Percentiles rank a stretch among this genome's conserved stretches.
Evolutionary conservation across 2,329 filamentous ascomycete genomes (phyloP).

Genomic region (Colletotrichum lindemuthianum): DNA sequence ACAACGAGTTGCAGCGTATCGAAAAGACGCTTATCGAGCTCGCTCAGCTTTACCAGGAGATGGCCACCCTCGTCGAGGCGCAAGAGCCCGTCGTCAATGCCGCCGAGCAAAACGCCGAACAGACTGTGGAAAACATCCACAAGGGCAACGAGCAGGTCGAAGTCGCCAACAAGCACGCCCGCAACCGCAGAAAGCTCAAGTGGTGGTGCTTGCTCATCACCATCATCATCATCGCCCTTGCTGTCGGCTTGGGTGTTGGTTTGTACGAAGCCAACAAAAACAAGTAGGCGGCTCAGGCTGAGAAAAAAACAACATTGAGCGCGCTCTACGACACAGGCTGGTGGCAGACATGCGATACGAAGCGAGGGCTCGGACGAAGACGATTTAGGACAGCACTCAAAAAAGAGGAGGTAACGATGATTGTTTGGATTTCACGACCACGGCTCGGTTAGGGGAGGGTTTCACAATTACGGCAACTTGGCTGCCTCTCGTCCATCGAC

Average conservation of each 20-base stretch:
- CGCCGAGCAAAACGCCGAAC: conserved; percentile 72
- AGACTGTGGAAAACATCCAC: conserved; percentile 73
- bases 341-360: not conserved
- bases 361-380: not conserved
- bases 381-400: conserved; percentile 19
- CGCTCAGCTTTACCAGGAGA: conserved; percentile 75
- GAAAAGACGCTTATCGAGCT: conserved; percentile 80
- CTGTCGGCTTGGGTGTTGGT: conserved; percentile 62
- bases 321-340: not conserved
- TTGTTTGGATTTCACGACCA: conserved; percentile 33
- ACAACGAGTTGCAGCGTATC: conserved; percentile 85
- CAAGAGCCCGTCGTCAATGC: conserved; percentile 73
- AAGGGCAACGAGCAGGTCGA: conserved; percentile 76
- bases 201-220: conserved; percentile 81
- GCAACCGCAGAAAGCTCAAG: conserved; percentile 78
- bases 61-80: conserved; percentile 78
- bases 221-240: conserved; percentile 63
- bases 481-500: not conserved
- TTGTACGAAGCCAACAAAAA: conserved; percentile 25
- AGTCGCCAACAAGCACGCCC: conserved; percentile 73
- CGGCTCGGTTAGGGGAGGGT: conserved; percentile 11
- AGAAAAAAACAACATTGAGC: not conserved
- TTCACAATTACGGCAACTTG: conserved; percentile 16
- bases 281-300: not conserved
- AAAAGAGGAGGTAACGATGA: conserved; percentile 15